Percentiles rank a stretch among this genome's conserved stretches.
These are phyloP conservation scores for Suhomyces bokatorum DNA, from an alignment of 1,139 yeast genomes.

Conservation along the genomic window DNA sequence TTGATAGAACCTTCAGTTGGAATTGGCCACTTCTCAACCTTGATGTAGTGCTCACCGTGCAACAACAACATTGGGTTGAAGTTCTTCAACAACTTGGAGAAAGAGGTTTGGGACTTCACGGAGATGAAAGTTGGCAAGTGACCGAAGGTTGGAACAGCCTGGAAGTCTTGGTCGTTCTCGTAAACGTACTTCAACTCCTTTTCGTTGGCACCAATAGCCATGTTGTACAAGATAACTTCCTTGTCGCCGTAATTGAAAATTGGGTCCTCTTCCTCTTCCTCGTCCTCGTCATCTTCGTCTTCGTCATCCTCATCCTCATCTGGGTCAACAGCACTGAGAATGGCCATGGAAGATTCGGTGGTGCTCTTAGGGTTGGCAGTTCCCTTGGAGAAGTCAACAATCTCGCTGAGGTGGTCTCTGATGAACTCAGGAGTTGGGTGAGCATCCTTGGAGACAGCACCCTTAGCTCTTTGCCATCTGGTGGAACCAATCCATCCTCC, in stretches of 20 bases:
- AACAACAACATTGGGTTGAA: conserved; percentile 86
- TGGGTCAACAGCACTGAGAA: conserved; percentile 64
- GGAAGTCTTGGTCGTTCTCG: conserved; percentile 77
- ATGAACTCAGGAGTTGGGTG: conserved; percentile 69
- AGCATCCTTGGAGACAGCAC: conserved; percentile 61
- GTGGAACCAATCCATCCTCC: conserved; percentile 97
- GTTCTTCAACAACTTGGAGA: conserved; percentile 64
- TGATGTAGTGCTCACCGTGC: conserved; percentile 95
- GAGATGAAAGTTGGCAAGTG: conserved; percentile 72
- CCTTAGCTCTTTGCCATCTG: conserved; percentile 92
- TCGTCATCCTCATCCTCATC: conserved; percentile 51
- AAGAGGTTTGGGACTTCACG: conserved; percentile 51
- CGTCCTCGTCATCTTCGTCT: conserved; percentile 52
- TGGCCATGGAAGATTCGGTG: conserved; percentile 78
- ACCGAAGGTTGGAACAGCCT: conserved; percentile 90
- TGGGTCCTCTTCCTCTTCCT: conserved; percentile 52
- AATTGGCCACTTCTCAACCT: conserved; percentile 74
- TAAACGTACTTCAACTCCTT: conserved; percentile 76
- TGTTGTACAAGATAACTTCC: conserved; percentile 81
- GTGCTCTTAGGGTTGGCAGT: conserved; percentile 64
- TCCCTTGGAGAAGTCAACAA: conserved; percentile 63
- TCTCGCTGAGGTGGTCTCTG: conserved; percentile 62
- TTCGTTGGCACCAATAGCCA: conserved; percentile 85
- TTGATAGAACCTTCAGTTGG: conserved; percentile 68
- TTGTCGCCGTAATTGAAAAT: conserved; percentile 56